Percentiles rank a stretch among this genome's conserved stretches.
phyloP scores from a whole-genome alignment of 2,329 filamentous ascomycete species.

The Didymella keratinophila region DNA sequence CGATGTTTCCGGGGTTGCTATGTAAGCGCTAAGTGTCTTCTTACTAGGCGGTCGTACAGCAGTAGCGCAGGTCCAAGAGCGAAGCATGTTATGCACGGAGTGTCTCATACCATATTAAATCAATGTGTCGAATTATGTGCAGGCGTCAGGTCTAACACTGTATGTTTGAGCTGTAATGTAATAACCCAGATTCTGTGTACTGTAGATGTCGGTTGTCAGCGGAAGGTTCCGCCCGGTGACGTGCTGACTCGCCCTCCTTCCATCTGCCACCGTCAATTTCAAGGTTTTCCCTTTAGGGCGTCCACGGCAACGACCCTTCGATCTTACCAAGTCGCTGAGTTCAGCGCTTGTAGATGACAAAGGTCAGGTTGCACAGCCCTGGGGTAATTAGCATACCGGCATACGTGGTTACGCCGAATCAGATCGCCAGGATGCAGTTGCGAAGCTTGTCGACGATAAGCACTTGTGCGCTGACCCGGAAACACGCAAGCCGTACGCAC shows the following conservation, averaged over 20 bases:
- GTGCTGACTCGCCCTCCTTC: neutral
- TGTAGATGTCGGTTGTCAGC: neutral
- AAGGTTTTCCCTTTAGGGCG: neutral
- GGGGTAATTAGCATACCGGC: neutral
- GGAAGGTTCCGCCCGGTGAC: neutral
- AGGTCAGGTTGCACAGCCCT: neutral
- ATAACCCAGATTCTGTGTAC: neutral
- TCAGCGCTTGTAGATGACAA: neutral
- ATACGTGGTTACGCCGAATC: neutral
- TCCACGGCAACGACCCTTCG: neutral
- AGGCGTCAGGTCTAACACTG: neutral
- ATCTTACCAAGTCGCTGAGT: neutral
- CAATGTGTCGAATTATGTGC: neutral
- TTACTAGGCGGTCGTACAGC: neutral
- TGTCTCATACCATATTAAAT: too few species aligned
- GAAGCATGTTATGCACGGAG: neutral
- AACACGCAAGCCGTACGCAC: neutral
- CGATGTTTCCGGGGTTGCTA: neutral
- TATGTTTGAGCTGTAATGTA: neutral
- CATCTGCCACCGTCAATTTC: neutral
- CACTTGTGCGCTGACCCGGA: neutral
- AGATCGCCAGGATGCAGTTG: neutral
- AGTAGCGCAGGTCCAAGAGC: neutral
- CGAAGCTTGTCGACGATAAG: neutral
- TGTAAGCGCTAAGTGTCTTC: neutral